Evolutionary conservation across 2,329 filamentous ascomycete species (phyloP).

Genomic region (Aspergillus ustus): DNA sequence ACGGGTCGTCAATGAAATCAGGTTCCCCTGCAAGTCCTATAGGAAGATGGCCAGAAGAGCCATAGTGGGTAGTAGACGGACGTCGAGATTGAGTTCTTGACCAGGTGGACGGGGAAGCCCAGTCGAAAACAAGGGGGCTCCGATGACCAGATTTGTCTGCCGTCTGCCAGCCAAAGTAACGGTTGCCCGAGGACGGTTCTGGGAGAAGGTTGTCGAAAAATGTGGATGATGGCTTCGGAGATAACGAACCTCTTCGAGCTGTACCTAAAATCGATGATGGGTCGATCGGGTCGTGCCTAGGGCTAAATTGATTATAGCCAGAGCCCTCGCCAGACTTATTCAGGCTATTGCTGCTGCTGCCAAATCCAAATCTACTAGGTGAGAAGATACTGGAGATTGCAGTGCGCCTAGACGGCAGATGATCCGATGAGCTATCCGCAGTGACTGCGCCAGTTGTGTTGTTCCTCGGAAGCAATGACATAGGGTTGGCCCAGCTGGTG

Average conservation of each 20-base stretch:
- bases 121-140: constrained; percentile 58
- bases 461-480: constrained; percentile 52
- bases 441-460: constrained; percentile 47
- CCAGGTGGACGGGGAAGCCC: constrained; percentile 64
- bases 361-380: constrained; percentile 43
- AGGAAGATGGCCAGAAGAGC: constrained; percentile 68
- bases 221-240: constrained; percentile 56
- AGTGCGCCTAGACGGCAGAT: constrained; percentile 43
- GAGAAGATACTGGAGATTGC: constrained; percentile 51
- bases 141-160: constrained; percentile 59
- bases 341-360: constrained; percentile 33
- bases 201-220: constrained; percentile 65
- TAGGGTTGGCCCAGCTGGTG: constrained; percentile 57
- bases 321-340: constrained; percentile 38
- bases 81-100: constrained; percentile 78
- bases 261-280: constrained; percentile 49
- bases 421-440: constrained; percentile 47
- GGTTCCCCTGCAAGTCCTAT: constrained; percentile 58
- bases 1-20: constrained; percentile 51
- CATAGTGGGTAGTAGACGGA: constrained; percentile 76
- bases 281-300: constrained; percentile 52
- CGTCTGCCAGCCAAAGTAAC: constrained; percentile 71
- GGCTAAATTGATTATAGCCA: constrained; percentile 54
- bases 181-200: constrained; percentile 77
- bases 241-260: constrained; percentile 49